A percentile compares a stretch with the other conserved stretches of the same genome.
phyloP scores from a whole-genome alignment of 805 yeast genomes.

The Scheffersomyces lignosus region DNA sequence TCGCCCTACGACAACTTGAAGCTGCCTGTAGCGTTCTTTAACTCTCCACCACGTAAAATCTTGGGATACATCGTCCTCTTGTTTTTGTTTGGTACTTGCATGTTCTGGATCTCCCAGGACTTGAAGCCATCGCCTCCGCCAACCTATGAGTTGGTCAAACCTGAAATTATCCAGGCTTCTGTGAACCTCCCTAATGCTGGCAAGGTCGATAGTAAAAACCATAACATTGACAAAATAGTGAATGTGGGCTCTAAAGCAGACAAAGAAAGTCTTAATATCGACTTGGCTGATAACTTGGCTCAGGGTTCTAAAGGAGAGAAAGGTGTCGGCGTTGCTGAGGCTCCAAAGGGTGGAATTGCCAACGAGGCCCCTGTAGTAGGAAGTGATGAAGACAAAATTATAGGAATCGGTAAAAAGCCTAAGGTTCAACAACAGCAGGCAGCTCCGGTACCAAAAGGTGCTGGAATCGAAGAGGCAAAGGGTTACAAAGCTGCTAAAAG shows the following conservation, averaged over 20 bases:
- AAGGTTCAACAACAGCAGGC: neutral
- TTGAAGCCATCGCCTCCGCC: conserved; percentile 28
- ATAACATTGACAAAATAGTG: conserved; percentile 26
- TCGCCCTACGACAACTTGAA: conserved; percentile 35
- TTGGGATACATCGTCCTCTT: conserved; percentile 39
- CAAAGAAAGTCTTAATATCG: conserved; percentile 32
- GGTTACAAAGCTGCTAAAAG: conserved; percentile 1
- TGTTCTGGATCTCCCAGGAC: conserved; percentile 38
- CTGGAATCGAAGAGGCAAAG: neutral
- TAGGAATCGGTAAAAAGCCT: conserved; percentile 19
- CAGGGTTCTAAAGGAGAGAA: conserved; percentile 39
- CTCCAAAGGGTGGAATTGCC: conserved; percentile 49
- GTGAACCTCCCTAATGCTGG: neutral
- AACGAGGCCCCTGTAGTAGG: conserved; percentile 47
- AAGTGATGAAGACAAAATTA: conserved; percentile 32
- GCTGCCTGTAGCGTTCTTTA: conserved; percentile 29
- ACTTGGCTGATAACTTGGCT: conserved; percentile 40
- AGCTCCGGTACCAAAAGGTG: neutral
- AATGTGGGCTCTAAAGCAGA: conserved; percentile 31
- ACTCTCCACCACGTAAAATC: conserved; percentile 36
- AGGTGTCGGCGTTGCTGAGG: conserved; percentile 41
- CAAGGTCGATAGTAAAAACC: conserved; percentile 2
- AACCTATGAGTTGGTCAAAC: conserved; percentile 25
- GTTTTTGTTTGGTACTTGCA: conserved; percentile 32
- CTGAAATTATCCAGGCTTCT: conserved; percentile 6